Evolutionary conservation across 2,329 filamentous ascomycete species (phyloP), one percentile per base, ranked within the genome.

Genomic region (Colletotrichum nymphaeae): DNA sequence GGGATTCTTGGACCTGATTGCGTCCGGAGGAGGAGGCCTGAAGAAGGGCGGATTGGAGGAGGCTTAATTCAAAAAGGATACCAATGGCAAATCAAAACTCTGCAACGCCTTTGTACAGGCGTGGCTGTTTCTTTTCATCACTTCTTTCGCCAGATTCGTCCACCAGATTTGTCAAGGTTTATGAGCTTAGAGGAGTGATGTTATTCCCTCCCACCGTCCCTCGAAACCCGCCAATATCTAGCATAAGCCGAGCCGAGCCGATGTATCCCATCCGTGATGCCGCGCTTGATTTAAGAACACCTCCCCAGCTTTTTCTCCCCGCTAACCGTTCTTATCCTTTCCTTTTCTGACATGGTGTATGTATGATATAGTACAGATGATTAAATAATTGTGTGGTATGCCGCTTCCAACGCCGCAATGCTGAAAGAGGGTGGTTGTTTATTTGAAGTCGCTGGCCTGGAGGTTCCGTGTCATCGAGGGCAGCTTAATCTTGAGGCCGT

Each of bases 401-500:
- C n/a, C n/a, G 70, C 71, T 65, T 57, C 70, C 55, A 62, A 71
- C 60, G 67, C 71, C 37, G 24, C 53, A n/a, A 49, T 68, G 72
- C 26, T 56, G 14, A 19, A 42, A 42, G 4, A 6, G 24, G 16
- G 12, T 16, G 14, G 5, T 35, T 37, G 42, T 32, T 83, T 83
- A 81, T 79, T 87, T 86, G 79, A 99, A 99, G 84, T 99, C 97
- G 83, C 94, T 97, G 16, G 95, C 94, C 85, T 99, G 97, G 84
- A 99, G 80, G 81, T 99, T 99, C 82, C 97, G 89, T 76, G 97
- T 98, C 95, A 98, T 98, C 49, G 91, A 92, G 14, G 97, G 97
- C 79, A 99, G 84, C 82, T 91, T 93, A 37, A 99, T 95, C 58
- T 91, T 90, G 78, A 99, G 76, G 0, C 97, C 97, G 81, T 98